Conservation (phyloP, 2,329 filamentous ascomycete genomes). For the Arthroderma sp. region DNA sequence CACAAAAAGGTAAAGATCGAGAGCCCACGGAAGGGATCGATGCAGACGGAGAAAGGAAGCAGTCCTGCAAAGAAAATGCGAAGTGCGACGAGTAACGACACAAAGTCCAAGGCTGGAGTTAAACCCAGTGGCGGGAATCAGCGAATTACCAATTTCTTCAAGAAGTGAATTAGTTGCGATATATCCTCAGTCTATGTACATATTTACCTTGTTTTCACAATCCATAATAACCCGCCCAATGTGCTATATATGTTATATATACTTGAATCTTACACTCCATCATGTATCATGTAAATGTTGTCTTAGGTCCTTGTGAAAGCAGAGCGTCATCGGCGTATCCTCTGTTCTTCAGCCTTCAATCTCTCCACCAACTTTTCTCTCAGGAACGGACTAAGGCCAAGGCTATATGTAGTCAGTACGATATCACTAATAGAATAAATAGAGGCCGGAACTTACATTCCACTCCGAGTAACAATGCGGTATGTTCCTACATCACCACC, state of each 20-base stretch:
- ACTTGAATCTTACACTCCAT: background rate
- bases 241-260: background rate
- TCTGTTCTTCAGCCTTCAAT: slow-evolving; percentile 26
- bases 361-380: slow-evolving; percentile 39
- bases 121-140: slow-evolving; percentile 42
- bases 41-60: background rate
- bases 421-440: background rate
- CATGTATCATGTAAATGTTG: background rate
- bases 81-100: slow-evolving; percentile 47
- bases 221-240: background rate
- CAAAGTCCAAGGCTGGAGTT: slow-evolving; percentile 18
- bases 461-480: slow-evolving; percentile 47
- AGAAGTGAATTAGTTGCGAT: slow-evolving; percentile 20
- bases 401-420: slow-evolving; percentile 20
- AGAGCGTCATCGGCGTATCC: background rate
- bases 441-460: slow-evolving; percentile 36
- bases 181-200: background rate
- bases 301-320: background rate
- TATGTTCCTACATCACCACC: slow-evolving; percentile 38
- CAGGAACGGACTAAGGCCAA: slow-evolving; percentile 39
- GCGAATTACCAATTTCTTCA: slow-evolving; percentile 41
- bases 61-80: slow-evolving; percentile 35
- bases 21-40: background rate
- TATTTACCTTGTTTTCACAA: background rate
- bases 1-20: slow-evolving; percentile 9